phyloP scores from a whole-genome alignment of 1,284 basidiomycete genomes.

The Anthracocystis walkeri region DNA sequence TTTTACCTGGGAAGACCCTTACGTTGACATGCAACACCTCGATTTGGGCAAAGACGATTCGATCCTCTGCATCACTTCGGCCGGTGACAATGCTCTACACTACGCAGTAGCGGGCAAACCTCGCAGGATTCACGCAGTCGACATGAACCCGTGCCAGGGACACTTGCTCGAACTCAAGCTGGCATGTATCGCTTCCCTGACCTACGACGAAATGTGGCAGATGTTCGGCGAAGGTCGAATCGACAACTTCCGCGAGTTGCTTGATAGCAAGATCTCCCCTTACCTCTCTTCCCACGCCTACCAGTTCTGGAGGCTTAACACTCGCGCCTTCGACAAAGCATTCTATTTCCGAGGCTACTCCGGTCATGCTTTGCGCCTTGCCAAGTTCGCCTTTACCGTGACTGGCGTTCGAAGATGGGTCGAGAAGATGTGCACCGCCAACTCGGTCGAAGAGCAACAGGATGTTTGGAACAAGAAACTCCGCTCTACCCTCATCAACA shows the following conservation, averaged over 20 bases:
- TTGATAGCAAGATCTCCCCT: conserved; percentile 79
- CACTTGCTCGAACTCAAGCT: conserved; percentile 84
- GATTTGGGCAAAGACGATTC: conserved; percentile 77
- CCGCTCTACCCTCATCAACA: conserved; percentile 78
- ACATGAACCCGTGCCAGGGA: conserved; percentile 79
- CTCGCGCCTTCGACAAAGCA: conserved; percentile 75
- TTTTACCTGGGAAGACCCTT: conserved; percentile 85
- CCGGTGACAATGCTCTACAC: conserved; percentile 84
- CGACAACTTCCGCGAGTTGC: conserved; percentile 76
- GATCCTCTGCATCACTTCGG: conserved; percentile 82
- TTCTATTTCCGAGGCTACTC: conserved; percentile 83
- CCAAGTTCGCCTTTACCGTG: conserved; percentile 76
- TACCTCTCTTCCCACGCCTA: conserved; percentile 81
- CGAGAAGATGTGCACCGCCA: conserved; percentile 74
- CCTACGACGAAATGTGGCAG: conserved; percentile 78
- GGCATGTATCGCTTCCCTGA: conserved; percentile 75
- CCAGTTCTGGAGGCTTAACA: conserved; percentile 82
- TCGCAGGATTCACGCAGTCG: conserved; percentile 77
- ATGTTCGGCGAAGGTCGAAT: conserved; percentile 80
- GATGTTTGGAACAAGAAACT: conserved; percentile 77
- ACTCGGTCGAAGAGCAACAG: conserved; percentile 76
- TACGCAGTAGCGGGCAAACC: conserved; percentile 80
- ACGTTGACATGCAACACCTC: conserved; percentile 80
- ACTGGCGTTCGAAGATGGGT: conserved; percentile 76
- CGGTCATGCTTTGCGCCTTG: conserved; percentile 75